Conservation (phyloP, 352 stramenopile genomes). For the Thalassiosira livingstoniorum region DNA sequence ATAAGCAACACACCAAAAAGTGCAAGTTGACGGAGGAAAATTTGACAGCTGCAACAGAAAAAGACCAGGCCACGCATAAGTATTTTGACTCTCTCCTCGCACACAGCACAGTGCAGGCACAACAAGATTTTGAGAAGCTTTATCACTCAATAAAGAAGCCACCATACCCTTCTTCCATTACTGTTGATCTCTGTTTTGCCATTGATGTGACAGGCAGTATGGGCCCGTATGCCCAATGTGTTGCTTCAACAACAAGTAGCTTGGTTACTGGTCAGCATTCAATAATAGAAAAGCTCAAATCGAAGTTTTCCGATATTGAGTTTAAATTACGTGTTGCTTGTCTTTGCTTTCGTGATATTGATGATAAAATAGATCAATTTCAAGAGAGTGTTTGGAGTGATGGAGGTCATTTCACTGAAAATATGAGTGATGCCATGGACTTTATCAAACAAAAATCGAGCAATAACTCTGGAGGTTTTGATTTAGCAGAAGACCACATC, state of each 20-base stretch:
- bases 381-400: slow-evolving; percentile 45
- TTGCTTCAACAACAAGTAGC: slow-evolving; percentile 52
- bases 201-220: slow-evolving; percentile 76
- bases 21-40: slow-evolving; percentile 59
- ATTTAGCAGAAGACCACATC: slow-evolving; percentile 73
- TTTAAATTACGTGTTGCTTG: slow-evolving; percentile 63
- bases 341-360: slow-evolving; percentile 69
- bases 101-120: slow-evolving; percentile 32
- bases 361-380: slow-evolving; percentile 67
- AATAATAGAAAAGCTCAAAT: slow-evolving; percentile 54
- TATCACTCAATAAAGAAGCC: slow-evolving; percentile 70
- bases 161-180: slow-evolving; percentile 53
- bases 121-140: slow-evolving; percentile 60
- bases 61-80: slow-evolving; percentile 58
- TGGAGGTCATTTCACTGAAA: slow-evolving; percentile 65
- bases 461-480: slow-evolving; percentile 54
- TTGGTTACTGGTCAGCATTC: slow-evolving; percentile 55
- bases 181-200: slow-evolving; percentile 63
- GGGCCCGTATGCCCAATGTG: slow-evolving; percentile 48
- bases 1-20: slow-evolving; percentile 45
- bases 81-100: slow-evolving; percentile 77
- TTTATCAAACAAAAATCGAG: slow-evolving; percentile 41
- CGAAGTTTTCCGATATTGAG: slow-evolving; percentile 69
- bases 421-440: slow-evolving; percentile 25
- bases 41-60: slow-evolving; percentile 57